Evolutionary conservation across 164 flowering plant genomes (phyloP), one percentile per base, ranked within the genome.

Genomic region (Hamamelis virginiana): DNA sequence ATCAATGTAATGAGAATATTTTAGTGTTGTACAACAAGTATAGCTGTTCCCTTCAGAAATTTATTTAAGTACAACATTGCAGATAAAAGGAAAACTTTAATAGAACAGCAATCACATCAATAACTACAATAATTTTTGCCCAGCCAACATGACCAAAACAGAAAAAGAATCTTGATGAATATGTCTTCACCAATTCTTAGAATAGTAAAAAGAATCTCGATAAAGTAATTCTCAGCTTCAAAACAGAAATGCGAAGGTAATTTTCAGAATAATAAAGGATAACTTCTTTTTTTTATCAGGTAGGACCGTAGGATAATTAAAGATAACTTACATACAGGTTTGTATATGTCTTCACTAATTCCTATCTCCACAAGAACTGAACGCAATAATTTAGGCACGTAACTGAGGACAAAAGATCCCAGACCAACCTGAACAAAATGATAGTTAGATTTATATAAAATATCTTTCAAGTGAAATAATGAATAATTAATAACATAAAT

Each of bases 291-390:
- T n/a, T n/a, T n/a, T n/a, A n/a, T n/a, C n/a, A n/a, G n/a, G n/a
- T n/a, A n/a, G n/a, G n/a, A n/a, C n/a, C n/a, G n/a, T n/a, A n/a
- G n/a, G n/a, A n/a, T n/a, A 56, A 67, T 26, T 46, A 64, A 68
- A 69, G 46, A 73, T 51, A 80, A 86, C 91, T 85, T 88, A 90
- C 93, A 78, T 91, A 94, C 97, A 88, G 96, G 96, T 78, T 80
- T 77, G 81, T 86, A 86, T 86, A 95, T 83, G 71, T 95, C 97
- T 81, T 91, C 95, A 28, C 78, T 72, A 65, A 95, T 71, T 69
- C 98, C 98, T 22, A 89, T 68, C 81, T 89, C 88, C 56, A 59
- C 56, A 67, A 92, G 87, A 38, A 82, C 18, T 19, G 85, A 73
- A 12, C 71, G 87, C 62, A 87, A 44, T 44, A 95, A 69, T 27